These are phyloP conservation scores for Cornus florida DNA, from an alignment of 148 eudicot genomes.

Conservation along the genomic window DNA sequence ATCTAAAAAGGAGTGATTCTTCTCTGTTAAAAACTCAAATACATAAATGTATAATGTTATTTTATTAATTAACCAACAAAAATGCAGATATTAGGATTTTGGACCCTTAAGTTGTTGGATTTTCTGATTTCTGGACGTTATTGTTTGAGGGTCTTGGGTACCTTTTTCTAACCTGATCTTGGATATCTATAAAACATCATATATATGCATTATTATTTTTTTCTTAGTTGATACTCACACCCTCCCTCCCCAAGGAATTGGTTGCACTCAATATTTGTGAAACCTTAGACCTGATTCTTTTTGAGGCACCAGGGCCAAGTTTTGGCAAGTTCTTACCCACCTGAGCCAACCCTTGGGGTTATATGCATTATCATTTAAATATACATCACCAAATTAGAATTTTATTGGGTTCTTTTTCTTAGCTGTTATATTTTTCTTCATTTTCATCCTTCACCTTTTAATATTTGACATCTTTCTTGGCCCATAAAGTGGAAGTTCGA, in stretches of 20 bases:
- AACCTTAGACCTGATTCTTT: too few species aligned
- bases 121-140: background rate
- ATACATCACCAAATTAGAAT: too few species aligned
- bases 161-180: background rate
- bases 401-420: too few species aligned
- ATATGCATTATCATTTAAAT: background rate
- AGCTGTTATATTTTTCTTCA: too few species aligned
- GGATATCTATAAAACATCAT: background rate
- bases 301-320: too few species aligned
- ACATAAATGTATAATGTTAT: background rate
- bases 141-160: background rate
- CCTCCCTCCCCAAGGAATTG: too few species aligned
- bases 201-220: too few species aligned
- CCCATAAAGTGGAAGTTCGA: background rate
- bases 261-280: too few species aligned
- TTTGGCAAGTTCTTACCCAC: too few species aligned
- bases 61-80: too few species aligned
- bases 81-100: background rate
- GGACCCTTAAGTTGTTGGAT: background rate
- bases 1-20: background rate
- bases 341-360: too few species aligned
- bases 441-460: background rate
- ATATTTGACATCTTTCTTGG: background rate
- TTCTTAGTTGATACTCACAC: too few species aligned
- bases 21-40: background rate